A percentile compares a stretch with the other conserved stretches of the same genome.
phyloP scores from a whole-genome alignment of 768 basidiomycete genomes.

The Roridomyces roridus region DNA sequence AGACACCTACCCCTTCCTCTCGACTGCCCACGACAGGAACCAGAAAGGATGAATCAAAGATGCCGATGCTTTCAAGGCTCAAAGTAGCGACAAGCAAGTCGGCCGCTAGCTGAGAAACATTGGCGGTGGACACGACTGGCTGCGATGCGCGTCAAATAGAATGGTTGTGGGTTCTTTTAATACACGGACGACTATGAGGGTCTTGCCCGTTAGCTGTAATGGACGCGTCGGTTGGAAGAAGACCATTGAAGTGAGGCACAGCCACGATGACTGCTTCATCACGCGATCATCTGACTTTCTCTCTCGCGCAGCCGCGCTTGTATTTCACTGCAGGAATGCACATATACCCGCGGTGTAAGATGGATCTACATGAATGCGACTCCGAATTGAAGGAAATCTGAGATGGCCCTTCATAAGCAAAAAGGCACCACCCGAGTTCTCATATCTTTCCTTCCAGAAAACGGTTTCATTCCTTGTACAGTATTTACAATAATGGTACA shows the following conservation, averaged over 20 bases:
- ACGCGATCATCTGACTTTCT: no score
- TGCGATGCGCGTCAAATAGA: slow-evolving; percentile 26
- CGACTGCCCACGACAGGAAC: slow-evolving; percentile 78
- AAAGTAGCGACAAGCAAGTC: slow-evolving; percentile 78
- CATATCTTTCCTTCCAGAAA: no score
- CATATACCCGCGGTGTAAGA: no score
- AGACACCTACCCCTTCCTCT: slow-evolving; percentile 69
- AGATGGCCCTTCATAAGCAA: no score
- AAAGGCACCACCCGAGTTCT: no score
- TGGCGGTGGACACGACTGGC: slow-evolving; percentile 83
- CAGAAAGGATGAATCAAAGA: slow-evolving; percentile 65
- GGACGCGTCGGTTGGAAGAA: slow-evolving; percentile 40
- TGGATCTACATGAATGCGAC: no score
- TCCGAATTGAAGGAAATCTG: no score
- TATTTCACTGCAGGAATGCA: no score
- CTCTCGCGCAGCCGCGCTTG: no score
- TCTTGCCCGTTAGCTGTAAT: slow-evolving; percentile 43
- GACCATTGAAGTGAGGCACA: slow-evolving; percentile 29
- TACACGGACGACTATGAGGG: slow-evolving; percentile 50
- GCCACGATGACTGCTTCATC: no score
- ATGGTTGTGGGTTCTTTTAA: neutral
- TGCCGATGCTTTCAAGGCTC: slow-evolving; percentile 62
- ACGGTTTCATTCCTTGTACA: no score
- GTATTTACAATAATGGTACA: no score
- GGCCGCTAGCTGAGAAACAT: slow-evolving; percentile 78